Percentiles rank a stretch among this genome's conserved stretches.
phyloP scores from a whole-genome alignment of 2,329 filamentous ascomycete species.

The Chrysosporium keratinophilum region DNA sequence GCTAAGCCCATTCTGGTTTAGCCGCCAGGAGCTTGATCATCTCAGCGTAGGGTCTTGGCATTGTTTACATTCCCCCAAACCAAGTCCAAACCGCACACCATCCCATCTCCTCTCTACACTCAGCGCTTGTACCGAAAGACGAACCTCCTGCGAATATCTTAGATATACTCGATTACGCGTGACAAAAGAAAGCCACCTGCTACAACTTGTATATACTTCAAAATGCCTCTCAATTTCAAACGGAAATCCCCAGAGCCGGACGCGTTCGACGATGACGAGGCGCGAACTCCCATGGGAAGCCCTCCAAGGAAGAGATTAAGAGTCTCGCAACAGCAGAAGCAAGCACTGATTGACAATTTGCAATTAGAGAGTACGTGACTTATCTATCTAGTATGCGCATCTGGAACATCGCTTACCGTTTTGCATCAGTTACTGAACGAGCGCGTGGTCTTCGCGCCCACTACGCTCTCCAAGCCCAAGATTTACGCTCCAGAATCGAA shows the following conservation, averaged over 20 bases:
- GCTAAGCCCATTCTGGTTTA: conserved; percentile 11
- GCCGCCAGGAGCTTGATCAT: background rate
- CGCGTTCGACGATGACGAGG: conserved; percentile 35
- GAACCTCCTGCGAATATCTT: background rate
- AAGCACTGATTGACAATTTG: conserved; percentile 77
- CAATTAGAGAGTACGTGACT: conserved; percentile 68
- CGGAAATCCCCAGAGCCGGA: conserved; percentile 30
- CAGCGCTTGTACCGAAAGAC: background rate
- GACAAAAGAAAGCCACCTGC: background rate
- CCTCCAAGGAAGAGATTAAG: conserved; percentile 54
- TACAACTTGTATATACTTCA: background rate
- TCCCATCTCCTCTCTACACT: background rate
- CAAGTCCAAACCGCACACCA: background rate
- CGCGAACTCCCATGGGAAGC: conserved; percentile 41
- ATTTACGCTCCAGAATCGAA: conserved; percentile 74
- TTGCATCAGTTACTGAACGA: conserved; percentile 63
- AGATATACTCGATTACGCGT: background rate
- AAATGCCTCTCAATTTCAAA: conserved; percentile 33
- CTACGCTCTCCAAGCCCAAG: conserved; percentile 78
- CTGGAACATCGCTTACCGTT: conserved; percentile 18
- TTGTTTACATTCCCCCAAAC: conserved; percentile 15
- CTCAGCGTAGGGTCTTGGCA: conserved; percentile 5
- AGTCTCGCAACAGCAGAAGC: conserved; percentile 64
- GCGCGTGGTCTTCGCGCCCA: conserved; percentile 79
- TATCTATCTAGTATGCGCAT: background rate